phyloP scores from a whole-genome alignment of 2,329 filamentous ascomycete species.

The Tolypocladium pustulatum region DNA sequence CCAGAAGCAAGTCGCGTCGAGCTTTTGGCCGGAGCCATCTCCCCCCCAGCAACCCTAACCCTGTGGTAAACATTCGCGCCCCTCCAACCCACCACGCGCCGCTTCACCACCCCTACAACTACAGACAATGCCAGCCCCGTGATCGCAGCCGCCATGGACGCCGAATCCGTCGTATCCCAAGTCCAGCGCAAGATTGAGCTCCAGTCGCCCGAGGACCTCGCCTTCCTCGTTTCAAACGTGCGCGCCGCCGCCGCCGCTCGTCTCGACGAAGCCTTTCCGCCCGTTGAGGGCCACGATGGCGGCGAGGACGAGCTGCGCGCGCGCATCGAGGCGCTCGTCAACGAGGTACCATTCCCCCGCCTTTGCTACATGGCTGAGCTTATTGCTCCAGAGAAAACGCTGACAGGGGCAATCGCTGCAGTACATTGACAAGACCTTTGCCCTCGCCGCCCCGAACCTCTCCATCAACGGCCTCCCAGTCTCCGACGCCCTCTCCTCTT shows the following conservation, averaged over 20 bases:
- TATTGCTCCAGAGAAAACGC: background rate
- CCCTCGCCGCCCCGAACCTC: slow-evolving; percentile 47
- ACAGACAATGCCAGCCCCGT: background rate
- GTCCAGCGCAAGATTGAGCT: slow-evolving; percentile 69
- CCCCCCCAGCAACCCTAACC: background rate
- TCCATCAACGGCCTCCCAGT: slow-evolving; percentile 51
- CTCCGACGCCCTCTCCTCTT: slow-evolving; percentile 14
- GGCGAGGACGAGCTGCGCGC: slow-evolving; percentile 46
- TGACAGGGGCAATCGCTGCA: slow-evolving; percentile 14
- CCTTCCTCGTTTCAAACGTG: slow-evolving; percentile 59
- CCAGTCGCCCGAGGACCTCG: slow-evolving; percentile 63
- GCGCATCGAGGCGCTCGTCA: slow-evolving; percentile 48
- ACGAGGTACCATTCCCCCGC: slow-evolving; percentile 32
- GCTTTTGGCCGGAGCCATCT: background rate
- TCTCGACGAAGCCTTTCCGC: slow-evolving; percentile 58
- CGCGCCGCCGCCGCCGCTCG: slow-evolving; percentile 56
- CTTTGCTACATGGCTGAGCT: background rate
- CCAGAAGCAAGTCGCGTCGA: background rate
- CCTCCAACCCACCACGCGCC: background rate
- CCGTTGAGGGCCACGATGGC: slow-evolving; percentile 35
- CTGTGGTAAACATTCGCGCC: background rate
- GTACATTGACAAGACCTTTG: slow-evolving; percentile 54
- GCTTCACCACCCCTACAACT: background rate
- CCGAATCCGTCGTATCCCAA: slow-evolving; percentile 21
- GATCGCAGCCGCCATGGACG: slow-evolving; percentile 14